Conservation (phyloP, 2,329 filamentous ascomycete species). For the Neofusicoccum sp. region DNA sequence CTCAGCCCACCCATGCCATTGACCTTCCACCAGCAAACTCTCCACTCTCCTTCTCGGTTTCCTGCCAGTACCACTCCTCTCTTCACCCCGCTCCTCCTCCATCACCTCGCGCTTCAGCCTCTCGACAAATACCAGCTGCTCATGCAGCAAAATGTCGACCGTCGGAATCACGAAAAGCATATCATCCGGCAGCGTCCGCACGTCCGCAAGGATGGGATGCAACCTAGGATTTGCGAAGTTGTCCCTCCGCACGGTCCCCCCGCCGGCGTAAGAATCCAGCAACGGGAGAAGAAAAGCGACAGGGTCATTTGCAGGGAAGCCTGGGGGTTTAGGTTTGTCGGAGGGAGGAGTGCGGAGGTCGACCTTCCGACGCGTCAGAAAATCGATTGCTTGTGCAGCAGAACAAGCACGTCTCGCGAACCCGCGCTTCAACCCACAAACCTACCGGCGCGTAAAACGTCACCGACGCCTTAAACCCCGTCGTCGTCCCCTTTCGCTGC, state of each 20-base stretch:
- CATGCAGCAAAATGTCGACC: slow-evolving; percentile 44
- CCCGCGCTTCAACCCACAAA: too few relatives aligned
- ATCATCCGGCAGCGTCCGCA: slow-evolving; percentile 36
- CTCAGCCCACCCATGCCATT: slow-evolving; percentile 35
- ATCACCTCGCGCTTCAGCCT: slow-evolving; percentile 32
- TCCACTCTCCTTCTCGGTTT: slow-evolving; percentile 22
- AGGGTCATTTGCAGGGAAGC: not conserved
- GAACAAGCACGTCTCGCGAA: too few relatives aligned
- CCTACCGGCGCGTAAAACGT: slow-evolving; percentile 39
- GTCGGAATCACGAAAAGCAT: slow-evolving; percentile 43
- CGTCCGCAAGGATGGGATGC: slow-evolving; percentile 37
- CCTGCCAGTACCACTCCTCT: slow-evolving; percentile 19
- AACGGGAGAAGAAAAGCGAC: slow-evolving; percentile 24
- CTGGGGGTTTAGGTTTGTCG: not conserved
- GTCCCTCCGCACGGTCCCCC: slow-evolving; percentile 12
- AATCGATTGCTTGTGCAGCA: too few relatives aligned
- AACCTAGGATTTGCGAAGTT: slow-evolving; percentile 30
- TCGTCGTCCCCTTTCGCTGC: not conserved
- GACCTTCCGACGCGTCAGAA: not conserved
- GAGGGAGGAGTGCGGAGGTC: slow-evolving; percentile 13
- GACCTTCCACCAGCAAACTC: slow-evolving; percentile 27
- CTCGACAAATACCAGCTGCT: slow-evolving; percentile 42
- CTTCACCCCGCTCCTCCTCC: slow-evolving; percentile 25
- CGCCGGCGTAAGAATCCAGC: slow-evolving; percentile 46
- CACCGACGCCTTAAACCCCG: slow-evolving; percentile 25